Evolutionary conservation across 1,284 basidiomycete species (phyloP).

Genomic region (Microbotryomycetes sp.): DNA sequence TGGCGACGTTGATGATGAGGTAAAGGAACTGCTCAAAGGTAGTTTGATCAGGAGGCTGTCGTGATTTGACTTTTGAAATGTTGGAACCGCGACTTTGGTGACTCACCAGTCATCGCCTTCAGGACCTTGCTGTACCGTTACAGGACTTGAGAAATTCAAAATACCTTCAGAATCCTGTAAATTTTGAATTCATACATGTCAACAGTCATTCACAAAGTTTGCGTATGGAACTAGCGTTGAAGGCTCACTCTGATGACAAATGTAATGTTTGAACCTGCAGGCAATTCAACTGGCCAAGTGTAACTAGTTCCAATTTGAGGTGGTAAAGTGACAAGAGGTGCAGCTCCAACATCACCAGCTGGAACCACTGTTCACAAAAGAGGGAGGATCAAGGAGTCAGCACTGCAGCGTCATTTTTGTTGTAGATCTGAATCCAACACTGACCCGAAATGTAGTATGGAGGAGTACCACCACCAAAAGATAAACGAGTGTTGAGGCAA

Average conservation of each 20-base stretch:
- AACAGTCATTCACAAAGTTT: background rate
- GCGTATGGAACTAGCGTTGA: too few relatives aligned
- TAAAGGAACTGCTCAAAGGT: too few relatives aligned
- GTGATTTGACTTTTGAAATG: too few relatives aligned
- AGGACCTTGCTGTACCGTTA: background rate
- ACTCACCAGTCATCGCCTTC: background rate
- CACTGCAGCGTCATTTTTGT: background rate
- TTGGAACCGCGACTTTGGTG: too few relatives aligned
- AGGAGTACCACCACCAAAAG: background rate
- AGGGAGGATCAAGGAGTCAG: background rate
- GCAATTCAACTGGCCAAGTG: background rate
- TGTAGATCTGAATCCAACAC: background rate
- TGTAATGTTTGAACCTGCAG: background rate
- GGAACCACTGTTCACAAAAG: background rate
- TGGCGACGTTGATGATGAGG: too few relatives aligned
- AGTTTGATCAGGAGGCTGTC: too few relatives aligned
- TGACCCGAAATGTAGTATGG: slow-evolving; percentile 10
- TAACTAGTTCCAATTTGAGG: background rate
- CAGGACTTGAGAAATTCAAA: background rate
- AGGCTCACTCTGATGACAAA: background rate
- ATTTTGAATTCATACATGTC: background rate
- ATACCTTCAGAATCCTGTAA: background rate
- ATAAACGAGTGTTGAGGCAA: slow-evolving; percentile 3
- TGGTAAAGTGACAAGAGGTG: background rate
- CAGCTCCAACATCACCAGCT: background rate